These are phyloP conservation scores for Daldinia concentrica DNA, from an alignment of 495 filamentous ascomycete genomes.

Conservation along the genomic window DNA sequence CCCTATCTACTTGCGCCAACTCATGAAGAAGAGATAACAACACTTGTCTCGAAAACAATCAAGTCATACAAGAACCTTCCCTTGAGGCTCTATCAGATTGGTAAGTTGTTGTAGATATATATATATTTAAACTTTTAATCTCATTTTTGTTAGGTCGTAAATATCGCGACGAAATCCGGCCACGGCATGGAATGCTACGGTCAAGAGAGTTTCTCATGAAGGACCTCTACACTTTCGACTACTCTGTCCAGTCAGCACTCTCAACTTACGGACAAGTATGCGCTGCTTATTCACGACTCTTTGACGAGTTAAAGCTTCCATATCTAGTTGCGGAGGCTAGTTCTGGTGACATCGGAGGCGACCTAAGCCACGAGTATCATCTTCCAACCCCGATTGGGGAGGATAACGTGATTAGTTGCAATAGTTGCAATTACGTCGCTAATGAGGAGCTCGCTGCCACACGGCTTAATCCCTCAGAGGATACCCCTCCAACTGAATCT, in stretches of 20 bases:
- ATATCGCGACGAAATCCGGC: conserved; percentile 90
- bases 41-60: conserved; percentile 74
- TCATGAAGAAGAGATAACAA: conserved; percentile 95
- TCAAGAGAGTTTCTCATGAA: conserved; percentile 97
- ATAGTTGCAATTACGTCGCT: conserved; percentile 74
- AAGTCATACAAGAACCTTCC: conserved; percentile 89
- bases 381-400: conserved; percentile 83
- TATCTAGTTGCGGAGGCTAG: conserved; percentile 87
- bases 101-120: conserved; percentile 54
- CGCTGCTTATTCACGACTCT: conserved; percentile 74
- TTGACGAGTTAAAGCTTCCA: conserved; percentile 84
- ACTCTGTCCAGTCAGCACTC: conserved; percentile 68
- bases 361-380: conserved; percentile 93
- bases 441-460: conserved; percentile 82
- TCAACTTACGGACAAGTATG: conserved; percentile 80
- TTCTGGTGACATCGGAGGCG: conserved; percentile 95
- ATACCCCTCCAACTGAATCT: conserved; percentile 37
- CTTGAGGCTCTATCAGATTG: conserved; percentile 88
- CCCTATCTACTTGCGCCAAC: conserved; percentile 87
- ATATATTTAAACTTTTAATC: not conserved
- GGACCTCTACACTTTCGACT: conserved; percentile 96
- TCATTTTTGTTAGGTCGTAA: conserved; percentile 72
- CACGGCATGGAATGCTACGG: conserved; percentile 88
- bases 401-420: conserved; percentile 82
- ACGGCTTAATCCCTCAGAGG: conserved; percentile 14